phyloP scores from a whole-genome alignment of 2,329 filamentous ascomycete species.

The Endothia cerciana region DNA sequence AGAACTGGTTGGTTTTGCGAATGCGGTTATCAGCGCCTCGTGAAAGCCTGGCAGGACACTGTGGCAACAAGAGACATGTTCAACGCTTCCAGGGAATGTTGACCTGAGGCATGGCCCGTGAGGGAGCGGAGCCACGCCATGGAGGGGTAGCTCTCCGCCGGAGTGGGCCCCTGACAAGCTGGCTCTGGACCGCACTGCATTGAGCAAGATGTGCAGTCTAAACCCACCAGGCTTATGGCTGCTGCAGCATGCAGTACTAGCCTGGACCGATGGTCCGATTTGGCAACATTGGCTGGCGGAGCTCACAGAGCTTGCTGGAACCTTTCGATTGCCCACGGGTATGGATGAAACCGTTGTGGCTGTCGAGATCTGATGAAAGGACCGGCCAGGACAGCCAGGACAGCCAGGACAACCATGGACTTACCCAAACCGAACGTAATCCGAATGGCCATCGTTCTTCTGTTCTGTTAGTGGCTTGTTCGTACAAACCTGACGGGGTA shows the following conservation, averaged over 20 bases:
- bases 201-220: not conserved
- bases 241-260: slow-evolving; percentile 14
- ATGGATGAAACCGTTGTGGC: slow-evolving; percentile 17
- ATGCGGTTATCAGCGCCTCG: not conserved
- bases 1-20: not conserved
- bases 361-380: not conserved
- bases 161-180: slow-evolving; percentile 19
- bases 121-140: slow-evolving; percentile 7
- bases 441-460: not conserved
- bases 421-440: not conserved
- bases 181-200: slow-evolving; percentile 1
- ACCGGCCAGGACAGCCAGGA: not conserved
- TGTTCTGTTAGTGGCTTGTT: not conserved
- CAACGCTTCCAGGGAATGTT: not conserved
- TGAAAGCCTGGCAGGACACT: not conserved
- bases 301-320: not conserved
- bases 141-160: slow-evolving; percentile 30
- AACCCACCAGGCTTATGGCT: slow-evolving; percentile 14
- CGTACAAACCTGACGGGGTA: not conserved
- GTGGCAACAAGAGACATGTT: slow-evolving; percentile 2
- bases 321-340: not conserved
- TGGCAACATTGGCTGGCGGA: not conserved
- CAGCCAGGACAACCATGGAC: not conserved
- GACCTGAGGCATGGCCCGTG: slow-evolving; percentile 10
- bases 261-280: slow-evolving; percentile 13